Conservation (phyloP, 1,284 basidiomycete species). For the Veloporphyrellus conicus region DNA sequence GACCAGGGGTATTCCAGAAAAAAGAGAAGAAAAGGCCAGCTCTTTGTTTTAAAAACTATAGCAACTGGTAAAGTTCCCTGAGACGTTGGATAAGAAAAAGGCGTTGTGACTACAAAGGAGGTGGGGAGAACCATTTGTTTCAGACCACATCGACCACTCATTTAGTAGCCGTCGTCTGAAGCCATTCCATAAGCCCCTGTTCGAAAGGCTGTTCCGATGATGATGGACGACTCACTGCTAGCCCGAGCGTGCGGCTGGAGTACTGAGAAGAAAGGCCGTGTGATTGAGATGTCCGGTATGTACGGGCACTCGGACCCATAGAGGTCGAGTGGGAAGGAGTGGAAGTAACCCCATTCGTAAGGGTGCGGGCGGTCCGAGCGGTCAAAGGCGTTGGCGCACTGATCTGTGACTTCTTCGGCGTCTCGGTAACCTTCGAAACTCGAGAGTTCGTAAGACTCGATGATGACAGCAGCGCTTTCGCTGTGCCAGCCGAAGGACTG, state of each 20-base stretch:
- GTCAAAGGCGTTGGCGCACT: slow-evolving; percentile 80
- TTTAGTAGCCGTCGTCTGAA: slow-evolving; percentile 46
- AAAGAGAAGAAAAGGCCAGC: slow-evolving; percentile 37
- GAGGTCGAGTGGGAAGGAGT: slow-evolving; percentile 55
- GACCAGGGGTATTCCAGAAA: slow-evolving; percentile 38
- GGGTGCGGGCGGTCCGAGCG: slow-evolving; percentile 60
- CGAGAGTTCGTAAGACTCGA: slow-evolving; percentile 47
- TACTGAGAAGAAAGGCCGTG: slow-evolving; percentile 52
- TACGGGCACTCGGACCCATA: slow-evolving; percentile 47
- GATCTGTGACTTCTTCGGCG: slow-evolving; percentile 82
- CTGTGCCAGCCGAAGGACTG: slow-evolving; percentile 41
- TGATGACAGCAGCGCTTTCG: slow-evolving; percentile 53
- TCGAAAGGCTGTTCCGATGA: slow-evolving; percentile 35
- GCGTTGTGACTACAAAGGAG: slow-evolving; percentile 4
- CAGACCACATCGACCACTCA: slow-evolving; percentile 26
- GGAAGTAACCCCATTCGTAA: slow-evolving; percentile 46
- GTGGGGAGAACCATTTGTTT: slow-evolving; percentile 7
- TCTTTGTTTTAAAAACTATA: slow-evolving; percentile 31
- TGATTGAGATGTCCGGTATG: slow-evolving; percentile 50
- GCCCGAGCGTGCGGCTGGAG: slow-evolving; percentile 51
- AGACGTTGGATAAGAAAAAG: slow-evolving; percentile 13
- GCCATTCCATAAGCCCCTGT: slow-evolving; percentile 38
- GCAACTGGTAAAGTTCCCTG: slow-evolving; percentile 27
- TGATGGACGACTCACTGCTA: slow-evolving; percentile 41
- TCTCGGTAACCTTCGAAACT: slow-evolving; percentile 58